Evolutionary conservation across 345 rosid species (phyloP), one percentile per base, ranked within the genome.

Genomic region (Eucalyptus sp.): DNA sequence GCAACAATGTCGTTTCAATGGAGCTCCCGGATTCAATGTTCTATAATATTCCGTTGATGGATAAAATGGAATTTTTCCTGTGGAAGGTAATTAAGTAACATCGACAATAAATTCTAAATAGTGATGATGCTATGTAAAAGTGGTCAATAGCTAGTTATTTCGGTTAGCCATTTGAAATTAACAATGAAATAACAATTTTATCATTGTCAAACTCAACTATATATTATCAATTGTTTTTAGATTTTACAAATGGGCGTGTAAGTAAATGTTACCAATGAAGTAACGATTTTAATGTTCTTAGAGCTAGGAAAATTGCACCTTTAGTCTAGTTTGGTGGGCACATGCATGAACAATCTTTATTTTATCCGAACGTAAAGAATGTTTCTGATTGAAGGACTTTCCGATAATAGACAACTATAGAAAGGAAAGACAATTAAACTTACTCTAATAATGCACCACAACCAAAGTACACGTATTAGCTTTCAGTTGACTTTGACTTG

Each of bases 41-140:
- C 50, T 12, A 49, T 49, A 49, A 49, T 12, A 49, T 49, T 49
- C 50, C 5, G 50, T 49, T 49, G 50, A 49, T 1, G 2, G 4
- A 49, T 12, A 49, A 12, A 49, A 49, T 49, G 5, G 50, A 49
- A 22, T 54, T 54, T 22, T 54, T 54, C 14, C 5, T 54, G 1
- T 54, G 60, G 9, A 8, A 24, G 25, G 58, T 54, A 20, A 20
- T 7, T 54, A 20, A 0, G 58, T 54, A 54, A 54, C 1, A 25
- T 54, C 3, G 6, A 56, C 2, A 4, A 22, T 4, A 56, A 22
- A 56, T 56, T 56, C 1, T 0, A 50, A 50, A 13, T 50, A 50
- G 0, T 0, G 7, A 5, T 1, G 6, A 50, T 2, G 51, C 5
- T 2, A 5, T 50, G 17, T 50, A n/a, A 58, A 13, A 29, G 71